phyloP scores from a whole-genome alignment of 2,329 filamentous ascomycete genomes.

The Fusarium udum region DNA sequence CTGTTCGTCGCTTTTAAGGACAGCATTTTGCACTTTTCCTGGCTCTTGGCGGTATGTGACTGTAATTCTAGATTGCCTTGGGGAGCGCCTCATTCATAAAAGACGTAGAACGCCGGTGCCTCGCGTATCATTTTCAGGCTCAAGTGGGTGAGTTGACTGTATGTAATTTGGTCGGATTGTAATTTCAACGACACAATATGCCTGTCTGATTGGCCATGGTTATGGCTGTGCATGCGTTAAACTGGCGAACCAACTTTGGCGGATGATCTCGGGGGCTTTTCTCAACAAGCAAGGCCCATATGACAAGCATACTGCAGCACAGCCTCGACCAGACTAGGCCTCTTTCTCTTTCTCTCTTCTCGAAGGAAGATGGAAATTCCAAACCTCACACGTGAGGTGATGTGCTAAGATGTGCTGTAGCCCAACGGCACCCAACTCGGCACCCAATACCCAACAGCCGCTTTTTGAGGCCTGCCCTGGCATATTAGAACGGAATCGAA shows the following conservation, averaged over 20 bases:
- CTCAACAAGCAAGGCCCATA: conserved; percentile 3
- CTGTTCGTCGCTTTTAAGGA: conserved; percentile 14
- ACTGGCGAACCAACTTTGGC: conserved; percentile 9
- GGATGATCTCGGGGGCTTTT: not conserved
- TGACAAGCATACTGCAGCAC: conserved; percentile 20
- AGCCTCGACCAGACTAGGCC: conserved; percentile 20
- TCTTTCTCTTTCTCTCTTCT: not conserved
- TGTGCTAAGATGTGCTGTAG: conserved; percentile 8
- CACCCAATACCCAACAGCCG: conserved; percentile 31
- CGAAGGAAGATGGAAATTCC: conserved; percentile 32
- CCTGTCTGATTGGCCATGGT: conserved; percentile 7
- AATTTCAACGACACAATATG: conserved; percentile 6
- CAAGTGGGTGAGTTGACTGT: not conserved
- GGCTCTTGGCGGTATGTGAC: not conserved
- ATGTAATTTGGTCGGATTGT: conserved; percentile 17
- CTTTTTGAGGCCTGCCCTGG: conserved; percentile 32
- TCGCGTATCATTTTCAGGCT: conserved; percentile 7
- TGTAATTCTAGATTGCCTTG: conserved; percentile 22
- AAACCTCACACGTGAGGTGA: not conserved
- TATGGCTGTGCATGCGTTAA: conserved; percentile 22
- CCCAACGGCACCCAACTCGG: conserved; percentile 36
- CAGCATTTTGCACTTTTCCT: conserved; percentile 23
- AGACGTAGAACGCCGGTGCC: conserved; percentile 18
- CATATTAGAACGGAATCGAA: conserved; percentile 9
- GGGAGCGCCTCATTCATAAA: conserved; percentile 29